These are phyloP conservation scores for Monilinia fructicola DNA, from an alignment of 2,329 filamentous ascomycete species.

Conservation along the genomic window DNA sequence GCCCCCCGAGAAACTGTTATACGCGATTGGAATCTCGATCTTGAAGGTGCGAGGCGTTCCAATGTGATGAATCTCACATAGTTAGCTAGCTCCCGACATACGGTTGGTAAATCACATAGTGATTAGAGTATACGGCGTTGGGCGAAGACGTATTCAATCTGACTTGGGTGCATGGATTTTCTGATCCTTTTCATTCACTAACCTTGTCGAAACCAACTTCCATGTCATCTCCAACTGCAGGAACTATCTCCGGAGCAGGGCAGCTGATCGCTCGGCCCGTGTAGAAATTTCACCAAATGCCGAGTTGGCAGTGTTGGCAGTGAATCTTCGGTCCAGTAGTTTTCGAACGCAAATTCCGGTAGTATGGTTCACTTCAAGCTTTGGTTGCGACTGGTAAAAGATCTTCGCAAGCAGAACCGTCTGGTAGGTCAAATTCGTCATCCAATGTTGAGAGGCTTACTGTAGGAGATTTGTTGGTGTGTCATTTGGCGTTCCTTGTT, in stretches of 20 bases:
- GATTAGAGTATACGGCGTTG: not conserved
- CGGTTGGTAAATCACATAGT: not conserved
- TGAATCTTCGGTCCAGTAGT: not conserved
- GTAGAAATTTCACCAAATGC: not conserved
- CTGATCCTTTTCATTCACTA: not conserved
- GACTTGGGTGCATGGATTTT: not conserved
- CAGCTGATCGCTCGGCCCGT: slow-evolving; percentile 16
- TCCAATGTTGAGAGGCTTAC: not conserved
- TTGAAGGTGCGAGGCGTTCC: not conserved
- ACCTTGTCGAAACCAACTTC: not conserved
- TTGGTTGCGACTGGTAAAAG: not conserved
- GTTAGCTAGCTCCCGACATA: not conserved
- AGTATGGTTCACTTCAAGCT: slow-evolving; percentile 2
- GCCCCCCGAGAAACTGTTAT: not conserved
- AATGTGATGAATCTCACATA: not conserved
- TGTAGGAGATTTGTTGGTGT: not conserved
- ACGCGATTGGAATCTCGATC: not conserved
- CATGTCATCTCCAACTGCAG: not conserved
- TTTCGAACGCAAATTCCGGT: not conserved
- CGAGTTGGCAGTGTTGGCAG: not conserved
- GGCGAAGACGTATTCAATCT: not conserved
- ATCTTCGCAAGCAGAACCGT: slow-evolving; percentile 6
- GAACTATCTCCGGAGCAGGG: not conserved
- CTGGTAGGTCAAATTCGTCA: not conserved
- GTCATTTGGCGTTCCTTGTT: not conserved